Evolutionary conservation across 352 stramenopile species (phyloP).

Genomic region (Phytopythium litorale): DNA sequence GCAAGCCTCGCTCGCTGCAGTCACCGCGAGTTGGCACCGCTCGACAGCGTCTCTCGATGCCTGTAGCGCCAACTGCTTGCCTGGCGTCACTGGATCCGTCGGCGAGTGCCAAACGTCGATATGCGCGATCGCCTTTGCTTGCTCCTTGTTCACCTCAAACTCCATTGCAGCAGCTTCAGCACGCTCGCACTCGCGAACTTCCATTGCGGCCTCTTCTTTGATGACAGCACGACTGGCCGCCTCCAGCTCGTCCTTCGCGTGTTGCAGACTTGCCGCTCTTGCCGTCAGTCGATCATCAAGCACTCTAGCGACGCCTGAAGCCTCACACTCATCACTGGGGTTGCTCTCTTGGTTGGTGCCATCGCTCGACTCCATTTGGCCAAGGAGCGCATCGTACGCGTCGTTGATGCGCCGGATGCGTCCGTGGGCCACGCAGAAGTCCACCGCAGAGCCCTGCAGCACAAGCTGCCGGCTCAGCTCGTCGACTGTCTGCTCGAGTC

Average conservation of each 20-base stretch:
- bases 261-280: not conserved
- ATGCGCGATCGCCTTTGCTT: not conserved
- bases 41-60: not conserved
- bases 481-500: not conserved
- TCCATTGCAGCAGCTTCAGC: not conserved
- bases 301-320: too few species aligned
- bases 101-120: not conserved
- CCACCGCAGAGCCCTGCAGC: not conserved
- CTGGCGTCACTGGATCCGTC: not conserved
- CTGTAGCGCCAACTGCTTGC: not conserved
- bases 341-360: not conserved
- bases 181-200: not conserved
- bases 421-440: not conserved
- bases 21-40: not conserved
- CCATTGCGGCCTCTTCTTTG: too few species aligned
- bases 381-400: not conserved
- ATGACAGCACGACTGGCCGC: not conserved
- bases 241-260: not conserved
- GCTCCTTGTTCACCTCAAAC: not conserved
- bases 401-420: not conserved
- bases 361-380: not conserved
- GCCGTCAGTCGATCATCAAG: not conserved
- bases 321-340: too few species aligned
- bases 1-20: not conserved
- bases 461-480: not conserved